Evolutionary conservation across 2,329 filamentous ascomycete species (phyloP), one percentile per base, ranked within the genome.

Genomic region (Geosmithia putterillii): DNA sequence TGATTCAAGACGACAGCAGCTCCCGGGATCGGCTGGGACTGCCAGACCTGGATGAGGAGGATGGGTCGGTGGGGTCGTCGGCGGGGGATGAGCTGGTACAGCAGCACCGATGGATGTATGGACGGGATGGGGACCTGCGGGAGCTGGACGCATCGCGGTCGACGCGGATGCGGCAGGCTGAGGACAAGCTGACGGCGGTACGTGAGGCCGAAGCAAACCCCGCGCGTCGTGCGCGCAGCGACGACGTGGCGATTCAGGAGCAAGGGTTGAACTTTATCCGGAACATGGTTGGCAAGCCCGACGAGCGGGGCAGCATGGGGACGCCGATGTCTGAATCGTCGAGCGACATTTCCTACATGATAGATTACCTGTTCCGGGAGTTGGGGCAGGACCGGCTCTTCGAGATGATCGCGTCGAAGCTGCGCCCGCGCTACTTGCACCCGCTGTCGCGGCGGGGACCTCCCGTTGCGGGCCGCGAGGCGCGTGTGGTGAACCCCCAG

Each of bases 251-350:
- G 2, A 84, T 95, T 22, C 90, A 96, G 62, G 87, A 95, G 57
- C 89, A 96, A 61, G 86, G 83, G 0, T 74, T 96, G 17, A 83
- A 94, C 52, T 83, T 96, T 52, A 78, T 98, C 48, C 77, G 90
- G 44, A 98, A 98, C 60, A 69, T 96, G 25, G 85, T 95, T 50
- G 83, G 82, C 45, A 77, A 81, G 41, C 58, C 63, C 10, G 44
- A 42, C 4, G 47, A 67, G 60, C 51, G 76, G 60, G 28, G 28
- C 10, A 14, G 28, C 28, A 12, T 32, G 28, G 28, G 28, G 10
- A 51, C 71, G 63, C n/a, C n/a, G n/a, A 51, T 69, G 59, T 47
- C 77, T 66, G 63, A 74, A 15, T 61, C 63, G 14, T 58, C 66
- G 7, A 58, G 60, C 42, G 73, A 74, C 46, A 75, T 73, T 22